Evolutionary conservation across 176 grass and related monocot genomes (phyloP).

Genomic region (Tuctoria greenei): DNA sequence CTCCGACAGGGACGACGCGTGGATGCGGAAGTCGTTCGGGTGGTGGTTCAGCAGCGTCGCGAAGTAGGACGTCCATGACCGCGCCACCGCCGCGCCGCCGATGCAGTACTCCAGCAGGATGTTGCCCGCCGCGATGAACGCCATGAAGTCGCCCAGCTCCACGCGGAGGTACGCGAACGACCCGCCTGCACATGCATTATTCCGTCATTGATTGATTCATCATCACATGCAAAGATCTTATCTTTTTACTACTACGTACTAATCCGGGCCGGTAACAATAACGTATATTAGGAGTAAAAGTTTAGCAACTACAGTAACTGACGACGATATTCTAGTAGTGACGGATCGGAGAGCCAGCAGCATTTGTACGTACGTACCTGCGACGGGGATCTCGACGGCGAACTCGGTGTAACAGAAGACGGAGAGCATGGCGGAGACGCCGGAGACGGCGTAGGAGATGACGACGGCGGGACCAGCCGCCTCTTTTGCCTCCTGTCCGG

Average conservation of each 20-base stretch:
- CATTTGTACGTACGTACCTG: slow-evolving; percentile 31
- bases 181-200: slow-evolving; percentile 56
- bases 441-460: slow-evolving; percentile 79
- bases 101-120: slow-evolving; percentile 91
- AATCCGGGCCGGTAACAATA: too few species aligned
- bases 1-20: slow-evolving; percentile 43
- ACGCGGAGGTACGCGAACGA: slow-evolving; percentile 90
- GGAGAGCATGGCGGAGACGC: slow-evolving; percentile 91
- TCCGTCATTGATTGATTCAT: too few species aligned
- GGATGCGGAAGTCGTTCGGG: slow-evolving; percentile 74
- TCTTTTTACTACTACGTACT: too few species aligned
- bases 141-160: slow-evolving; percentile 85
- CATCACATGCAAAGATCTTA: too few species aligned
- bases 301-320: too few species aligned
- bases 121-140: slow-evolving; percentile 90
- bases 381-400: slow-evolving; percentile 89
- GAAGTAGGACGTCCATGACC: slow-evolving; percentile 92
- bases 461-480: slow-evolving; percentile 79
- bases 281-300: too few species aligned
- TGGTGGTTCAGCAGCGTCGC: slow-evolving; percentile 66
- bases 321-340: too few species aligned
- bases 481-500: slow-evolving; percentile 55
- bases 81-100: slow-evolving; percentile 60
- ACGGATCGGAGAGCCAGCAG: too few species aligned
- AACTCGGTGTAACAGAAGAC: slow-evolving; percentile 99